Percentiles rank a stretch among this genome's conserved stretches.
phyloP scores from a whole-genome alignment of 768 basidiomycete genomes.

The Symmetrospora coprosmae region DNA sequence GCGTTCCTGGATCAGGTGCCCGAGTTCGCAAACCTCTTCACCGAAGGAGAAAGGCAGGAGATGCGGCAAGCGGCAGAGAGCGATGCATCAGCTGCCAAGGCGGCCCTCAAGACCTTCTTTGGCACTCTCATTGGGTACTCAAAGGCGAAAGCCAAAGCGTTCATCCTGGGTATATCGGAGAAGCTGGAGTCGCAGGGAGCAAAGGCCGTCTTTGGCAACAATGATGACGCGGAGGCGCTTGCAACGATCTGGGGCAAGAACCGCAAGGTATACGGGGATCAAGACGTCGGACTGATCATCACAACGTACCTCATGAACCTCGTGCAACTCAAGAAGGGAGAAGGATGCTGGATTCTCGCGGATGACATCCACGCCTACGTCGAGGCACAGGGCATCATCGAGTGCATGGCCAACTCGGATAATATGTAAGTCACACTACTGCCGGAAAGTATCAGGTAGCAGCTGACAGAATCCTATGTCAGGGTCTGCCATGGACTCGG shows the following conservation, averaged over 20 bases:
- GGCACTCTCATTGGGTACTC: slow-evolving; percentile 19
- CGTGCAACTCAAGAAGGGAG: slow-evolving; percentile 24
- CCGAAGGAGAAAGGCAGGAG: not conserved
- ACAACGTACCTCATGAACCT: slow-evolving; percentile 27
- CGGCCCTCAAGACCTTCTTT: slow-evolving; percentile 25
- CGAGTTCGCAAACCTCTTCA: slow-evolving; percentile 15
- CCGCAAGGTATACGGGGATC: slow-evolving; percentile 23
- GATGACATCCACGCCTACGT: slow-evolving; percentile 31
- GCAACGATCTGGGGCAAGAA: slow-evolving; percentile 20
- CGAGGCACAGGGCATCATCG: slow-evolving; percentile 26
- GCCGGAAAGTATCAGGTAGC: too few species aligned
- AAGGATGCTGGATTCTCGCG: slow-evolving; percentile 29
- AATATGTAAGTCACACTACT: slow-evolving; percentile 7
- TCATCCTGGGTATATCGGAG: not conserved
- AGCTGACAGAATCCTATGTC: not conserved
- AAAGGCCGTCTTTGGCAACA: slow-evolving; percentile 19
- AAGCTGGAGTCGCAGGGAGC: slow-evolving; percentile 21
- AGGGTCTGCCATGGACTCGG: slow-evolving; percentile 31
- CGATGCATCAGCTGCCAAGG: not conserved
- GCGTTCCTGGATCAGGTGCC: slow-evolving; percentile 5
- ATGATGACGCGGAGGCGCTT: slow-evolving; percentile 24
- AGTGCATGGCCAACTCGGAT: slow-evolving; percentile 29
- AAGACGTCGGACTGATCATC: slow-evolving; percentile 23
- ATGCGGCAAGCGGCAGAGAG: not conserved
- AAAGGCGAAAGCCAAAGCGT: slow-evolving; percentile 7